Conservation (phyloP, 495 filamentous ascomycete genomes). For the Aspergillus kassunensis region DNA sequence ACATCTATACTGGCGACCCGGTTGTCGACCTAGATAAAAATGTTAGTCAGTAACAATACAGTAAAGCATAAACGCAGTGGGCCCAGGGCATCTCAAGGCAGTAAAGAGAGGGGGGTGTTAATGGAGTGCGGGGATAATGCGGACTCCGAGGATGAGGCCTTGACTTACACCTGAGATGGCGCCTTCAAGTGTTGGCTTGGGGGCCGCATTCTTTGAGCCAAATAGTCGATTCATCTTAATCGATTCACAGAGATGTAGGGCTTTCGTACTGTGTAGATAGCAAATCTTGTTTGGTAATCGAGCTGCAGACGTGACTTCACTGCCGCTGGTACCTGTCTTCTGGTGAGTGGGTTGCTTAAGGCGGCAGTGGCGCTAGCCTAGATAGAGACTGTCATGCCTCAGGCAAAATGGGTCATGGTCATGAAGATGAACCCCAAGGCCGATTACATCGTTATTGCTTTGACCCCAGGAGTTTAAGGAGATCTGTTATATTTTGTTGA, state of each 20-base stretch:
- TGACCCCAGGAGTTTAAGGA: not conserved
- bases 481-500: not conserved
- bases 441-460: too few species aligned
- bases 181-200: constrained; percentile 83
- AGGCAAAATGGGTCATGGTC: too few species aligned
- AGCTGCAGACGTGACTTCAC: not conserved
- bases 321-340: not conserved
- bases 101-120: not conserved
- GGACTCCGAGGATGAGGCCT: not conserved
- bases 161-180: constrained; percentile 76
- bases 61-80: too few species aligned
- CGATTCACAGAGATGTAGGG: not conserved
- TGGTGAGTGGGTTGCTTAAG: constrained; percentile 1
- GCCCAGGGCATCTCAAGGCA: too few species aligned
- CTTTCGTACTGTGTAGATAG: not conserved
- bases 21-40: constrained; percentile 60
- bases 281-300: not conserved
- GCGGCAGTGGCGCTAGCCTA: not conserved
- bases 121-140: constrained; percentile 5
- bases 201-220: constrained; percentile 79
- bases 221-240: constrained; percentile 88
- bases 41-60: not conserved
- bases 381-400: too few species aligned
- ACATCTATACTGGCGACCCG: constrained; percentile 90
- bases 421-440: too few species aligned